Percentiles rank a stretch among this genome's conserved stretches.
These are phyloP conservation scores for Cyclotella baltica DNA, from an alignment of 108 stramenopile genomes.

Conservation along the genomic window DNA sequence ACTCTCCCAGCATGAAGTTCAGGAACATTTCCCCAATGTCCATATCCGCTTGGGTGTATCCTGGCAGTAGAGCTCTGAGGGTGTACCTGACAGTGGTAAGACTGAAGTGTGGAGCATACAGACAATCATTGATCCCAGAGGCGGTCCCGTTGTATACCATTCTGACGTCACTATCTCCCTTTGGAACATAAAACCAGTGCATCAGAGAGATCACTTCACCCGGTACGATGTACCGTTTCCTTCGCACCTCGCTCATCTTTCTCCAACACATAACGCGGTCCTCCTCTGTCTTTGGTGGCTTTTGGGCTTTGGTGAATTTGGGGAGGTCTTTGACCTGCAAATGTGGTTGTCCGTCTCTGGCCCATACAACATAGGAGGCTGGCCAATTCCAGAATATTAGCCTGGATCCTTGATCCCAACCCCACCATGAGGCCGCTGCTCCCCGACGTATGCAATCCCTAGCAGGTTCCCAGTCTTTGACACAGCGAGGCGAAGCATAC, in stretches of 20 bases:
- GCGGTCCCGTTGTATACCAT: slow-evolving; percentile 58
- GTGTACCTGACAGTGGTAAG: slow-evolving; percentile 30
- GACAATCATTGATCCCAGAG: slow-evolving; percentile 46
- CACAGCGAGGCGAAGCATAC: neutral
- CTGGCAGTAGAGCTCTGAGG: slow-evolving; percentile 6
- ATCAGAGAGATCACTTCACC: neutral
- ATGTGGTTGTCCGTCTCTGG: slow-evolving; percentile 33
- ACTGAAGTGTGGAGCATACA: slow-evolving; percentile 55
- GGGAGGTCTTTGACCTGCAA: slow-evolving; percentile 1
- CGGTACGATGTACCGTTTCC: neutral
- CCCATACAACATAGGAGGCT: neutral
- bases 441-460: neutral
- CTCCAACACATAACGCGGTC: neutral
- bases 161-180: neutral
- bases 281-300: neutral
- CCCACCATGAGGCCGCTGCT: neutral
- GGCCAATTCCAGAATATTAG: slow-evolving; percentile 57
- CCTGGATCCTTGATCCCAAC: slow-evolving; percentile 46
- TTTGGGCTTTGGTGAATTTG: slow-evolving; percentile 1
- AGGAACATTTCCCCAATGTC: slow-evolving; percentile 62
- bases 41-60: slow-evolving; percentile 45
- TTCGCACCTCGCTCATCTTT: neutral
- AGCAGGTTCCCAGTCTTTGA: neutral
- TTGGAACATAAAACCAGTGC: neutral
- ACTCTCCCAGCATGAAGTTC: slow-evolving; percentile 44